Percentiles rank a stretch among this genome's conserved stretches.
Evolutionary conservation across 1,139 yeast genomes (phyloP).

Genomic region (Starmera stellimalicola): DNA sequence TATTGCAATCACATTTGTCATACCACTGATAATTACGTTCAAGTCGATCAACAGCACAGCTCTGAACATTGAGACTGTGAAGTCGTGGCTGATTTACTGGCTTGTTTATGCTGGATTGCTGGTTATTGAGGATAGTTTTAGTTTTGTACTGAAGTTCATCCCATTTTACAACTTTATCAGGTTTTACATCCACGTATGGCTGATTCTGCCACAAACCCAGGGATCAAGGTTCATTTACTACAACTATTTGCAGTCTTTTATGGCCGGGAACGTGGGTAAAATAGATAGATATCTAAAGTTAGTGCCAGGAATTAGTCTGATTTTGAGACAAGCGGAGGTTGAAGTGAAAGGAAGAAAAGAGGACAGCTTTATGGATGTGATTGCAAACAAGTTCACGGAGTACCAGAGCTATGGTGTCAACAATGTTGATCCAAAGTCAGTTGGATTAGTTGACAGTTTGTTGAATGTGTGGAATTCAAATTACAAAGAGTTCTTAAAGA

Average conservation of each 20-base stretch:
- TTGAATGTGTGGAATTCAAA: conserved; percentile 1
- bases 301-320: too few relatives aligned
- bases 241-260: conserved; percentile 10
- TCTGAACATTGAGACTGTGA: conserved; percentile 24
- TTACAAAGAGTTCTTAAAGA: too few relatives aligned
- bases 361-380: too few relatives aligned
- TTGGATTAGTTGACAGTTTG: conserved; percentile 1
- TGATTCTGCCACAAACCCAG: conserved; percentile 35
- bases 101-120: conserved; percentile 32
- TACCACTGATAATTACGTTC: conserved; percentile 46
- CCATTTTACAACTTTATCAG: conserved; percentile 41
- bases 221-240: conserved; percentile 21
- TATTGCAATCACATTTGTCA: conserved; percentile 32
- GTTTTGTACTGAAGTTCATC: conserved; percentile 26
- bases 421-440: too few relatives aligned
- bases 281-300: too few relatives aligned
- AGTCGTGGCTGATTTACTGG: conserved; percentile 56
- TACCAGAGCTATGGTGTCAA: too few relatives aligned
- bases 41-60: conserved; percentile 27
- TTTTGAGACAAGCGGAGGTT: too few relatives aligned
- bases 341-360: too few relatives aligned
- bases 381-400: too few relatives aligned
- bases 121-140: conserved; percentile 26
- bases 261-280: too few relatives aligned
- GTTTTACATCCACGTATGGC: conserved; percentile 40